Conservation (phyloP, 2,329 filamentous ascomycete species). For the Colletotrichum melonis region DNA sequence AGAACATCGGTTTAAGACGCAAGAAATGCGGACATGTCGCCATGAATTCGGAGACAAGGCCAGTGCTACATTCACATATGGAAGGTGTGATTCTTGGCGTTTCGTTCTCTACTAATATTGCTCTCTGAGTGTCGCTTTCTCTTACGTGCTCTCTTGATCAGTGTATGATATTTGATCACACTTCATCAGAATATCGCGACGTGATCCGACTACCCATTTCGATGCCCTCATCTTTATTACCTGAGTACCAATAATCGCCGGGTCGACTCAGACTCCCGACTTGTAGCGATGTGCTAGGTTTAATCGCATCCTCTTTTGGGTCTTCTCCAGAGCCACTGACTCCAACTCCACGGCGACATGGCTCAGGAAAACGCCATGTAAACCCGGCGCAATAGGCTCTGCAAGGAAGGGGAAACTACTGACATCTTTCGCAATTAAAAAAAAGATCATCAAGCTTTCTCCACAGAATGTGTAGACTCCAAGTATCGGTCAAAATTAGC, state of each 20-base stretch:
- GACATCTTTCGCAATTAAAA: neutral
- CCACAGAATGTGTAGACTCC: neutral
- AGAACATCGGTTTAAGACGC: neutral
- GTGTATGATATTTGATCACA: neutral
- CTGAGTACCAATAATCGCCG: too few relatives aligned
- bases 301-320: neutral
- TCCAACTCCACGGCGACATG: neutral
- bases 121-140: neutral
- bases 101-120: neutral
- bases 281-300: too few relatives aligned
- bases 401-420: neutral
- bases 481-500: too few relatives aligned
- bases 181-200: neutral
- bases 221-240: neutral
- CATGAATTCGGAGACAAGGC: neutral
- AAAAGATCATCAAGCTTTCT: neutral
- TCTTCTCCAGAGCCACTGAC: neutral
- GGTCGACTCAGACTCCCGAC: too few relatives aligned
- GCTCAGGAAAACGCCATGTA: neutral
- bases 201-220: neutral
- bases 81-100: neutral
- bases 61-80: neutral
- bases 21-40: neutral
- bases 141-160: neutral
- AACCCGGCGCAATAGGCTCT: neutral